Percentiles rank a stretch among this genome's conserved stretches.
Evolutionary conservation across 1,284 basidiomycete genomes (phyloP).

Genomic region (Boletus calvinii): DNA sequence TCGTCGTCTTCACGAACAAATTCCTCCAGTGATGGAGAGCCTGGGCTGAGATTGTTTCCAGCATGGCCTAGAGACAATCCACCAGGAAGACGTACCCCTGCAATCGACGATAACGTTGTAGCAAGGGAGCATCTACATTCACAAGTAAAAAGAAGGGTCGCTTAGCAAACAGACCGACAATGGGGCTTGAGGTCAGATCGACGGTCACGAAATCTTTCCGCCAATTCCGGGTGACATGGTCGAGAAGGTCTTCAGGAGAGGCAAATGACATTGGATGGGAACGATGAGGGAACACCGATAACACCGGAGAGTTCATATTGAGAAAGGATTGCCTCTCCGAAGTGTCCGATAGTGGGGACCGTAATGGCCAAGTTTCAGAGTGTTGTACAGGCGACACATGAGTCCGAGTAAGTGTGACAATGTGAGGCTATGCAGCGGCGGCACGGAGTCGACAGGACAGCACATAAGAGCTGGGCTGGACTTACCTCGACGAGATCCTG

Average conservation of each 20-base stretch:
- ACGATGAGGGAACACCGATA: conserved; percentile 24
- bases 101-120: conserved; percentile 55
- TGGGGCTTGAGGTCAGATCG: conserved; percentile 60
- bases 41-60: conserved; percentile 21
- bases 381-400: not conserved
- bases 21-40: conserved; percentile 55
- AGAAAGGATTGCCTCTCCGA: conserved; percentile 18
- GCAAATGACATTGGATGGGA: conserved; percentile 42
- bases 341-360: not conserved
- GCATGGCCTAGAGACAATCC: conserved; percentile 2
- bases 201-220: conserved; percentile 77
- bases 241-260: conserved; percentile 60
- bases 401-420: not conserved
- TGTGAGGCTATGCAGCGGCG: conserved; percentile 12
- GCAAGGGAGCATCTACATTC: conserved; percentile 82
- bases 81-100: conserved; percentile 41
- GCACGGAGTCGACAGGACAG: not conserved
- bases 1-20: conserved; percentile 67
- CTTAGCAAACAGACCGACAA: conserved; percentile 74
- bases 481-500: conserved; percentile 17
- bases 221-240: conserved; percentile 86
- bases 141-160: conserved; percentile 91
- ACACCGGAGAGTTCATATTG: conserved; percentile 28
- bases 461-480: conserved; percentile 7
- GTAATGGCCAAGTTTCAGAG: conserved; percentile 1